Evolutionary conservation across 2,329 filamentous ascomycete species (phyloP).

Genomic region (Fusarium cyanostomum): DNA sequence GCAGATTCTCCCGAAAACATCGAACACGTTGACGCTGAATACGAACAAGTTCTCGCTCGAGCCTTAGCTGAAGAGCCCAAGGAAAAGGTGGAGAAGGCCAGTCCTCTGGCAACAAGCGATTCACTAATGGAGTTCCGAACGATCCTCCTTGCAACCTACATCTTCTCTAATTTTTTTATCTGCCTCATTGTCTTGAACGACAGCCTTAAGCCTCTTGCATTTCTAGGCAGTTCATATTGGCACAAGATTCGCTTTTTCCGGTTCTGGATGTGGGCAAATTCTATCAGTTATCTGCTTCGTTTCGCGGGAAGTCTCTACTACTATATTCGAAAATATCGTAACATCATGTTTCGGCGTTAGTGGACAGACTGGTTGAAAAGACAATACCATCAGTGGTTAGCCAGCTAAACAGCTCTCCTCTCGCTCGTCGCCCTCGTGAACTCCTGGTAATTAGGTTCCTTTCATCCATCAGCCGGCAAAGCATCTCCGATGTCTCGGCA

Average conservation of each 20-base stretch:
- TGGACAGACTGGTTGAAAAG: too few species aligned
- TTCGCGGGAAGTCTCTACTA: not conserved
- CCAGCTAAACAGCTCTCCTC: too few species aligned
- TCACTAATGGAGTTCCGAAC: conserved; percentile 16
- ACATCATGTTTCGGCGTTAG: too few species aligned
- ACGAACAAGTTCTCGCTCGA: not conserved
- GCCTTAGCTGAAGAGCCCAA: rapidly evolving
- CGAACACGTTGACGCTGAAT: not conserved
- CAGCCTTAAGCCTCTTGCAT: not conserved
- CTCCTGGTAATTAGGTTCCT: too few species aligned
- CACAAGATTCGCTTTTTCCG: conserved; percentile 12
- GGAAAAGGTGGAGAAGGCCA: rapidly evolving
- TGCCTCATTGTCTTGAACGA: conserved; percentile 8
- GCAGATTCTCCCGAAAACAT: not conserved
- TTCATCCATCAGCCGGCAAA: too few species aligned
- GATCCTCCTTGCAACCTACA: not conserved
- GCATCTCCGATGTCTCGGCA: too few species aligned
- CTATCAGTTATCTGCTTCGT: not conserved
- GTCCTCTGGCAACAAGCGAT: not conserved
- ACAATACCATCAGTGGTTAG: too few species aligned
- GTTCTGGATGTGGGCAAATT: not conserved
- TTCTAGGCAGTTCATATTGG: not conserved
- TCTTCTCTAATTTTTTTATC: conserved; percentile 5
- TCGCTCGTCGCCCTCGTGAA: too few species aligned
- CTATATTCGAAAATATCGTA: too few species aligned